Conservation (phyloP, 106 monocot species). For the Dioscorea alata region DNA sequence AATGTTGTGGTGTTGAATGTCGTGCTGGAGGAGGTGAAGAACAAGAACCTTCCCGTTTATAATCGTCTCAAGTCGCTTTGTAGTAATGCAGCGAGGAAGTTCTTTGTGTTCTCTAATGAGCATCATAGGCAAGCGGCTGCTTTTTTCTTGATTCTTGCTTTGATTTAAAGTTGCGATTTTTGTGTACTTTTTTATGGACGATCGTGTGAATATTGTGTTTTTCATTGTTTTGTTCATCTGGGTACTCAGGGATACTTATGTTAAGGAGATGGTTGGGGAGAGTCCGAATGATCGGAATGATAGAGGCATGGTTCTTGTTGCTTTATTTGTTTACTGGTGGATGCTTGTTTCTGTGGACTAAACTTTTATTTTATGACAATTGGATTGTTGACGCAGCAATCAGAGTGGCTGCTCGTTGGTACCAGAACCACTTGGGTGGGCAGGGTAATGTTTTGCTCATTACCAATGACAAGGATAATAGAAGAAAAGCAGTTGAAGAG, state of each 20-base stretch:
- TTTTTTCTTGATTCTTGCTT: no score
- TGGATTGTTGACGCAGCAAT: constrained; percentile 48
- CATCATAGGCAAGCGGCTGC: constrained; percentile 48
- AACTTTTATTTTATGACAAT: background rate
- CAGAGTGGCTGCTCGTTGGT: constrained; percentile 90
- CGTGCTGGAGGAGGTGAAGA: constrained; percentile 87
- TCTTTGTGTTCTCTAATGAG: constrained; percentile 89
- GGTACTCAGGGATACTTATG: constrained; percentile 68
- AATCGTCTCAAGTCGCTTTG: constrained; percentile 80
- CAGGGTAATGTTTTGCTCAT: constrained; percentile 58
- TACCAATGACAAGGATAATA: constrained; percentile 96
- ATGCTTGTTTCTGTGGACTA: no score
- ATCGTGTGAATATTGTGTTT: no score
- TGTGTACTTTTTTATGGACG: no score
- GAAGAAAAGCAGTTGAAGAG: constrained; percentile 76
- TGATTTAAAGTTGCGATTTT: no score
- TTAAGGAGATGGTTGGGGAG: constrained; percentile 88
- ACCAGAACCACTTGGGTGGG: constrained; percentile 73
- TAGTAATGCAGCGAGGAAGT: constrained; percentile 43
- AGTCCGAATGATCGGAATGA: constrained; percentile 93
- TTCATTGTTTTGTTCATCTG: no score
- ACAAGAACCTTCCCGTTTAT: constrained; percentile 75
- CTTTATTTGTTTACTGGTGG: no score
- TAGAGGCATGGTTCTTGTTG: constrained; percentile 45
- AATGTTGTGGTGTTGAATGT: constrained; percentile 79